Evolutionary conservation across 1,284 basidiomycete species (phyloP).

Genomic region (Puccinia horiana): DNA sequence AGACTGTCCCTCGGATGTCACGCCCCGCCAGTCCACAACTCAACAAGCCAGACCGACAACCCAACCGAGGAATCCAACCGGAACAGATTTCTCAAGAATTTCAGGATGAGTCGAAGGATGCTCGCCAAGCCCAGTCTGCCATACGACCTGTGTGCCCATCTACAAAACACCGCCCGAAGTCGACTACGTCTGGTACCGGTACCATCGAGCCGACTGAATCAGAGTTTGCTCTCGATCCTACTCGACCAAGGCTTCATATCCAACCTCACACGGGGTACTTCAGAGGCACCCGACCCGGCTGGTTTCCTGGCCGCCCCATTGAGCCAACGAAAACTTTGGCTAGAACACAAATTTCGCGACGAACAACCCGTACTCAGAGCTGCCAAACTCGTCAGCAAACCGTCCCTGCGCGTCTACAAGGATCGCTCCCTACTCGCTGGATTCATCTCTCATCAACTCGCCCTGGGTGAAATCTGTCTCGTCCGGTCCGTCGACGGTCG

Average conservation of each 20-base stretch:
- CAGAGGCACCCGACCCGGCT: constrained; percentile 62
- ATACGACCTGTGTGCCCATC: constrained; percentile 72
- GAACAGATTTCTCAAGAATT: too few species aligned
- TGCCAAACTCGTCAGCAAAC: constrained; percentile 35
- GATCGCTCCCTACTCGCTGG: background rate
- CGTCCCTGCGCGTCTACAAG: constrained; percentile 23
- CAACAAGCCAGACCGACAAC: too few species aligned
- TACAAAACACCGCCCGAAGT: constrained; percentile 84
- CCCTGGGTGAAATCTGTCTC: constrained; percentile 42
- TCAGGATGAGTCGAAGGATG: constrained; percentile 14
- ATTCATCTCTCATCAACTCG: constrained; percentile 16
- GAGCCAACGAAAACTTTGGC: constrained; percentile 29
- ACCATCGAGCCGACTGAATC: constrained; percentile 76
- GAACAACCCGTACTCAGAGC: constrained; percentile 26
- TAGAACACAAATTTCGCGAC: constrained; percentile 45
- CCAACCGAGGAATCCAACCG: too few species aligned
- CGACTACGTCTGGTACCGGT: constrained; percentile 73
- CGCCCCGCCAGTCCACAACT: too few species aligned
- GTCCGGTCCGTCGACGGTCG: constrained; percentile 33
- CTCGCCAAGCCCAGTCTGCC: constrained; percentile 27
- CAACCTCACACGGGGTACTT: constrained; percentile 75
- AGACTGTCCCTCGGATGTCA: too few species aligned
- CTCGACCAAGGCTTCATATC: constrained; percentile 82
- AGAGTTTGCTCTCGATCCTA: constrained; percentile 78
- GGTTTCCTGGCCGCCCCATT: constrained; percentile 15